Base-by-base conservation (phyloP, 257 asterid species). In the Capsicum chinense region DNA sequence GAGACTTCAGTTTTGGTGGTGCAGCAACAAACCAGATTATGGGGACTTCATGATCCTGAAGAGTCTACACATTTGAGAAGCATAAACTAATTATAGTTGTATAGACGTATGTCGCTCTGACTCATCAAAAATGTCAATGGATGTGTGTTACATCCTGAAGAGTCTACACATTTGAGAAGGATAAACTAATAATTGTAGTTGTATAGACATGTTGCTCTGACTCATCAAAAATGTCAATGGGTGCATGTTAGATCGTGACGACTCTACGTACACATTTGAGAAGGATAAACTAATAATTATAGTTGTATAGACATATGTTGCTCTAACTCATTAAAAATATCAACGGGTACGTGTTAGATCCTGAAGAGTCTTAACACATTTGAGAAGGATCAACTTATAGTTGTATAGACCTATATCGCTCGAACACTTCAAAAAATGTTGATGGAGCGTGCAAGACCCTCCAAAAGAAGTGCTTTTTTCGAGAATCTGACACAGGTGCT, bases 11-110 rank as follows among this genome's bases (percentile, higher is more conserved):
- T 89, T 81, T 86, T 93, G 79, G 94, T 93, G 60, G 88, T 93
- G 54, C 96, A 90, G 85, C 97, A 91, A 37, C 88, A 91, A 88
- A 91, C 92, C 15, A 88, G 80, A 83, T 73, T 93, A 42, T 92
- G 97, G 95, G 95, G 91, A 39, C 84, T 89, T 10, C 89, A 48
- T 83, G 95, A 93, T 70, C 93, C 94, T 1, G 97, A 92, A 89
- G 94, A 93, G 37, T 92, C 95, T 2, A 90, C 91, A 60, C 95
- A 92, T 88, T 92, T 92, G 81, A 91, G 95, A 88, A 90, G 91
- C 85, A 74, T 91, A 63, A 80, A 80, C 80, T 87, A 48, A 48
- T 48, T 84, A 56, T 91, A 93, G 88, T 13, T 14, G 81, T 76
- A 14, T 76, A 13, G 5, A 70, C 13, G 14, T 35, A 35, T 67